Evolutionary conservation across 257 asterid genomes (phyloP), one percentile per base, ranked within the genome.

Genomic region (Solanum pinnatisectum): DNA sequence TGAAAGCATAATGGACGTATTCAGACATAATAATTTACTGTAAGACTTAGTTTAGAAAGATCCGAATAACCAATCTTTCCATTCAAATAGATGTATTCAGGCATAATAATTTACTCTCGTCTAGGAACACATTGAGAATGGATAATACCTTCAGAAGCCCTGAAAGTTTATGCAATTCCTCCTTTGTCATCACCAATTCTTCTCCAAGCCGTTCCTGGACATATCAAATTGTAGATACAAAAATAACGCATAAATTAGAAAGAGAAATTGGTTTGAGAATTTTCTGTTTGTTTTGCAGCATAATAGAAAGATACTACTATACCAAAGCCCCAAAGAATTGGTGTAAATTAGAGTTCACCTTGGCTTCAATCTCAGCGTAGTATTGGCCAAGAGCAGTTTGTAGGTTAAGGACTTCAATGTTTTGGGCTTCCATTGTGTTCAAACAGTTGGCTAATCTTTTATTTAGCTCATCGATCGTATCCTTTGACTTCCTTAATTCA

Each of bases 341-440:
- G 25, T 20, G 59, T 49, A 68, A 42, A 30, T 35, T 73, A 71
- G 72, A 85, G 49, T 42, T 63, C 89, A 96, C 99, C 99, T 95
- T 97, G 72, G 98, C 98, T 90, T 97, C 99, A 74, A 97, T 96
- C 94, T 97, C 99, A 40, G 99, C 99, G 89, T 97, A 95, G 91
- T 96, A 95, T 92, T 97, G 99, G 85, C 99, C 99, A 81, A 97
- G 98, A 15, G 99, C 99, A 90, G 99, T 95, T 92, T 96, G 99
- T 87, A 97, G 95, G 92, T 97, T 97, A 87, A 94, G 98, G 91
- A 95, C 92, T 93, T 97, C 99, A 89, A 91, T 91, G 89, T 94
- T 96, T 92, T 97, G 96, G 89, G 96, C 93, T 88, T 97, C 96
- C 90, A 97, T 91, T 68, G 94, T 92, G 92, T 92, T 92, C 93